These are phyloP conservation scores for Camellia sinensis DNA, from an alignment of 148 eudicot genomes.

Conservation along the genomic window DNA sequence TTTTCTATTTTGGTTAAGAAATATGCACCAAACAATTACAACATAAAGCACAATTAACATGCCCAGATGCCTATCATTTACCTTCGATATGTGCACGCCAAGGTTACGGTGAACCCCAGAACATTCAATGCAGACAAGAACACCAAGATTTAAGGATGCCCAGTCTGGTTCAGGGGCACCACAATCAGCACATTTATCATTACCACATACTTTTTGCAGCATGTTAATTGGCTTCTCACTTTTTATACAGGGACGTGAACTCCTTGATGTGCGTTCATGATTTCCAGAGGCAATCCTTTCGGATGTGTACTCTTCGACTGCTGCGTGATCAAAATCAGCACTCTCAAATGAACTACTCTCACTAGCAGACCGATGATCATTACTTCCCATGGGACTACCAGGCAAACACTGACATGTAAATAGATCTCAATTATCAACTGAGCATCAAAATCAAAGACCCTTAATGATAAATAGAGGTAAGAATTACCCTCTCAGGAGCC, in stretches of 20 bases:
- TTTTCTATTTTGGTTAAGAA: not conserved
- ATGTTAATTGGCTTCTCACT: conserved; percentile 76
- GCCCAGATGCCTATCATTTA: conserved; percentile 21
- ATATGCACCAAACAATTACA: not conserved
- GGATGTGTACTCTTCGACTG: conserved; percentile 61
- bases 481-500: conserved; percentile 83
- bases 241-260: conserved; percentile 57
- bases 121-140: conserved; percentile 95
- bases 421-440: conserved; percentile 10
- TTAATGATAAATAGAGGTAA: not conserved
- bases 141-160: conserved; percentile 95
- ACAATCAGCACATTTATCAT: conserved; percentile 93
- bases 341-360: conserved; percentile 98
- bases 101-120: conserved; percentile 98
- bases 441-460: conserved; percentile 12
- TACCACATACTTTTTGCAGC: conserved; percentile 73
- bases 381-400: conserved; percentile 68
- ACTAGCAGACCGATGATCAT: conserved; percentile 83
- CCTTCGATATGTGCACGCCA: conserved; percentile 98
- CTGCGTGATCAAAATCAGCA: conserved; percentile 72
- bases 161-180: conserved; percentile 96
- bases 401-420: conserved; percentile 60
- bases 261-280: conserved; percentile 58
- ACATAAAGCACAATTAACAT: no score
- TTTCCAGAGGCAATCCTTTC: conserved; percentile 59